Evolutionary conservation across 768 basidiomycete genomes (phyloP).

Genomic region (Tricholoma hemisulphureum): DNA sequence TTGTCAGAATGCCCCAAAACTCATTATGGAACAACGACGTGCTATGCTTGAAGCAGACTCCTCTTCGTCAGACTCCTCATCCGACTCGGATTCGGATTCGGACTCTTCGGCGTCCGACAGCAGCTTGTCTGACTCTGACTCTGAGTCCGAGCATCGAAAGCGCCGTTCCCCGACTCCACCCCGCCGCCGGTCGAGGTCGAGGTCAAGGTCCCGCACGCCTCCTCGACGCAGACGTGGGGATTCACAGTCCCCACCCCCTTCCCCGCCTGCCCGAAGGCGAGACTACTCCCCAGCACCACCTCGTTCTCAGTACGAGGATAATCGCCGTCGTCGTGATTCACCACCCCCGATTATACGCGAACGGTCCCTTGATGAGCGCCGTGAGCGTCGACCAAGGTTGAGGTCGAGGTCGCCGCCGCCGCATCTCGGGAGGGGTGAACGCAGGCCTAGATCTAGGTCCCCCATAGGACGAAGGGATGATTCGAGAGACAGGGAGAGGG

Average conservation of each 20-base stretch:
- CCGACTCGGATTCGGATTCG: constrained; percentile 42
- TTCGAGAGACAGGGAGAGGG: constrained; percentile 8
- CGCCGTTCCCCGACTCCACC: constrained; percentile 27
- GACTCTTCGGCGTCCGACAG: constrained; percentile 30
- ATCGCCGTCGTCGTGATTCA: constrained; percentile 8
- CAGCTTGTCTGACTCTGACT: constrained; percentile 24
- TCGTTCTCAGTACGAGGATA: constrained; percentile 13
- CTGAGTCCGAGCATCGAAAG: constrained; percentile 18
- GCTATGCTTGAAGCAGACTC: constrained; percentile 76
- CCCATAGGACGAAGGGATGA: constrained; percentile 13
- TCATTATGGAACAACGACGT: constrained; percentile 93
- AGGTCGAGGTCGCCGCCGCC: constrained; percentile 26
- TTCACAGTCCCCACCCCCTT: constrained; percentile 19
- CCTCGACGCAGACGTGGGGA: constrained; percentile 11
- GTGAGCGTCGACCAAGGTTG: constrained; percentile 6
- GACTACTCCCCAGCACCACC: constrained; percentile 26
- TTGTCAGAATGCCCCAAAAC: constrained; percentile 80
- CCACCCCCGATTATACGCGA: constrained; percentile 1
- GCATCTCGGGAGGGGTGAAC: constrained; percentile 17
- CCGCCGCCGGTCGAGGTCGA: constrained; percentile 22
- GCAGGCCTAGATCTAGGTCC: constrained; percentile 25
- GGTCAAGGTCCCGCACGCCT: constrained; percentile 13
- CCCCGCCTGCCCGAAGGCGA: constrained; percentile 14
- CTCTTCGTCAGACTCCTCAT: constrained; percentile 33
- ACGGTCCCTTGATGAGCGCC: constrained; percentile 9